Percentiles rank a stretch among this genome's conserved stretches.
Evolutionary conservation across 1,284 basidiomycete species (phyloP).

Genomic region (Ceraceosorus guamensis): DNA sequence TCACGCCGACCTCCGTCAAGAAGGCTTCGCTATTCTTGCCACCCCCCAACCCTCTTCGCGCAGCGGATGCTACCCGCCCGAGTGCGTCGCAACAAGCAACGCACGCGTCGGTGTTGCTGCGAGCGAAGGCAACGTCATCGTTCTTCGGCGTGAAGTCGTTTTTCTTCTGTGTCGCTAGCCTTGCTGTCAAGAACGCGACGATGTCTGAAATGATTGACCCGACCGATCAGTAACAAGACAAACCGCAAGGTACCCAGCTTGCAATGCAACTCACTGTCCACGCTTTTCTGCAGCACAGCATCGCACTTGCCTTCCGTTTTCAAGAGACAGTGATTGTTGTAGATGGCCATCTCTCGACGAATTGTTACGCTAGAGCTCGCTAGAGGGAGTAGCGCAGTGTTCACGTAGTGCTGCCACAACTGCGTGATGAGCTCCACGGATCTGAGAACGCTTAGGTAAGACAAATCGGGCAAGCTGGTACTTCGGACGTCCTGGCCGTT

Average conservation of each 20-base stretch:
- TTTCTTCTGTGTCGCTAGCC: constrained; percentile 86
- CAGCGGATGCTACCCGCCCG: constrained; percentile 68
- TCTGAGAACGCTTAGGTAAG: constrained; percentile 56
- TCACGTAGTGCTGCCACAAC: constrained; percentile 94
- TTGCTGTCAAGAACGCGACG: constrained; percentile 53
- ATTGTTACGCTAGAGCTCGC: constrained; percentile 76
- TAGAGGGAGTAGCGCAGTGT: constrained; percentile 81
- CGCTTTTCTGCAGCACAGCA: constrained; percentile 69
- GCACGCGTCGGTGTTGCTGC: constrained; percentile 93
- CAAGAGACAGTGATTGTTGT: constrained; percentile 82
- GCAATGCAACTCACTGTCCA: constrained; percentile 62
- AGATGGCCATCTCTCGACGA: constrained; percentile 85
- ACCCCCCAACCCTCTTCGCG: constrained; percentile 52
- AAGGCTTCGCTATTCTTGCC: constrained; percentile 71
- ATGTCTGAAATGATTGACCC: constrained; percentile 25
- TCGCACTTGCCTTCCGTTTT: constrained; percentile 83
- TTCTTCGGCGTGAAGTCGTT: constrained; percentile 91
- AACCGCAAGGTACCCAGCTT: neutral
- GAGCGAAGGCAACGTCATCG: constrained; percentile 75
- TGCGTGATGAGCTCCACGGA: constrained; percentile 83
- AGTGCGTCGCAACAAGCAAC: constrained; percentile 77
- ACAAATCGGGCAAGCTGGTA: constrained; percentile 64
- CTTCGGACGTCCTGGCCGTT: constrained; percentile 59
- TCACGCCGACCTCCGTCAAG: constrained; percentile 84
- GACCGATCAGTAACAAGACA: neutral